Evolutionary conservation across 2,329 filamentous ascomycete genomes (phyloP), one percentile per base, ranked within the genome.

Genomic region (Penicillium sp.): DNA sequence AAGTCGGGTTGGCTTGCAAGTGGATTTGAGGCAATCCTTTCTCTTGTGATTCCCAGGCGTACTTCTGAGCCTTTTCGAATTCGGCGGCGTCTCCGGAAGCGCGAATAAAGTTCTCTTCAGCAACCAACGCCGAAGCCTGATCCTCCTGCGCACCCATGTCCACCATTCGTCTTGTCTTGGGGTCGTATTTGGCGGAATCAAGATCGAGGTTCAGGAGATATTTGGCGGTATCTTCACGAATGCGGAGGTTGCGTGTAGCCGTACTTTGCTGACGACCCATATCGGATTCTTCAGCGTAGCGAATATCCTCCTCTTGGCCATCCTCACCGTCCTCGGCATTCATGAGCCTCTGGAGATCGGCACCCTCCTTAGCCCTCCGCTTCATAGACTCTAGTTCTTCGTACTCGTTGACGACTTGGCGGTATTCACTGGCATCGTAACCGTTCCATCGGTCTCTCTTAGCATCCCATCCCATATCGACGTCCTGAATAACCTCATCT

Each of bases 371-470:
- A n/a, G 80, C 81, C 41, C 76, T 78, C 39, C 78, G 79, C 55
- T 78, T 86, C 56, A 97, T 76, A 59, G 88, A 84, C 68, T 97
- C 93, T 71, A 97, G 78, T 68, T 93, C 84, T 56, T 94, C 87
- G 72, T 89, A 96, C 63, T 96, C 90, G 44, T 96, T 86, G 33
- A 97, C 86, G n/a, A 97, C 90, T 54, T 84, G 80, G 54, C 84
- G 82, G 70, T 96, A 97, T 71, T 97, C 90, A 59, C 84, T 85
- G 1, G 91, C 79, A 70, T 97, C 92, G 73, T 96, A 99, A n/a
- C 93, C 93, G 68, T 97, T 97, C 93, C 94, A 99, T 36, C 93
- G 85, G 76, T 99, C 94, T 62, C 94, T 83, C 78, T 99, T 99
- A 18, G 94, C 94, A 72, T 99, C 95, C 90, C 93, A 99, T 3